Conservation (phyloP, 2,329 filamentous ascomycete genomes). For the Plectosphaerella sp. region DNA sequence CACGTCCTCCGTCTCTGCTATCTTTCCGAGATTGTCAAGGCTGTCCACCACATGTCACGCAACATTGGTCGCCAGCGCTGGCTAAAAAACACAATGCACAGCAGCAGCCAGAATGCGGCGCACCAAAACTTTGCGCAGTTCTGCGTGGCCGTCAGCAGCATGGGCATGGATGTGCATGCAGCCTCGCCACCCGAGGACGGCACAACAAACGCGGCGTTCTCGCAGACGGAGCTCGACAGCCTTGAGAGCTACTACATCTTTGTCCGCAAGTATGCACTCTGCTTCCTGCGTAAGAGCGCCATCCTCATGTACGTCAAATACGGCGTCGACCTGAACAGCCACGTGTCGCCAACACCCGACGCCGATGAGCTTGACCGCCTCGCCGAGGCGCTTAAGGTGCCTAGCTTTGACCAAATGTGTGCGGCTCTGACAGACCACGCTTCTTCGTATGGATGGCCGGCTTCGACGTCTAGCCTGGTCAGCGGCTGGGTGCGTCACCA, state of each 20-base stretch:
- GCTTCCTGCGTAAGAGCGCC: constrained; percentile 80
- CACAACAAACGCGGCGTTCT: constrained; percentile 34
- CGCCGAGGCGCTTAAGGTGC: constrained; percentile 69
- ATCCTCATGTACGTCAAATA: constrained; percentile 84
- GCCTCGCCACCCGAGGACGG: constrained; percentile 21
- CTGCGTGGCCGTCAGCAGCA: constrained; percentile 42
- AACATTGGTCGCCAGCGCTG: constrained; percentile 48
- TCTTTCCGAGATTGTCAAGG: constrained; percentile 84
- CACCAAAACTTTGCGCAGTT: constrained; percentile 54
- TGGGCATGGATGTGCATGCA: constrained; percentile 35
- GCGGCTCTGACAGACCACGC: constrained; percentile 46
- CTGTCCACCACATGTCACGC: constrained; percentile 56
- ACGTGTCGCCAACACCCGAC: constrained; percentile 58
- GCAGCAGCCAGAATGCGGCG: constrained; percentile 37
- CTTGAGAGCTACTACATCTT: constrained; percentile 53
- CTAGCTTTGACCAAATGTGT: constrained; percentile 76
- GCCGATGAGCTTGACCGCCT: constrained; percentile 79
- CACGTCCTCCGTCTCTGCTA: constrained; percentile 85
- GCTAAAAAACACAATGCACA: constrained; percentile 38
- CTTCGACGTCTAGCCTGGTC: constrained; percentile 40
- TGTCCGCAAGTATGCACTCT: constrained; percentile 78
- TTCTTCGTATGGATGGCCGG: constrained; percentile 43
- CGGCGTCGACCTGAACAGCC: constrained; percentile 79
- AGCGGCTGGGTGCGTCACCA: constrained; percentile 72
- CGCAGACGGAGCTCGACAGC: constrained; percentile 49